Base-by-base conservation (phyloP, 2,329 filamentous ascomycete genomes). In the Orbilia oligospora region DNA sequence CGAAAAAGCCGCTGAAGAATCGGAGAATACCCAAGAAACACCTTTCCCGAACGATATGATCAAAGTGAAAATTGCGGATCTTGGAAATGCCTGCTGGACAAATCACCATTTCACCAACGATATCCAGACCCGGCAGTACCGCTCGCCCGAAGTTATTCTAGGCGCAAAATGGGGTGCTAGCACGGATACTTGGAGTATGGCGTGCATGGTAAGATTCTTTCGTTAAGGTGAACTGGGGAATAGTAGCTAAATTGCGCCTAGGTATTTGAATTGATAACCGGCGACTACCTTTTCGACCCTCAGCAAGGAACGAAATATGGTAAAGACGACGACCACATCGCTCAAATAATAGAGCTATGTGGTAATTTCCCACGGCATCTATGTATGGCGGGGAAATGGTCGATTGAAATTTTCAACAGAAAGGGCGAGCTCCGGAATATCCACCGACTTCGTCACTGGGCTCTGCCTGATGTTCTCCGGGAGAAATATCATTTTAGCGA, bases 181-280 rank as follows among this genome's bases (percentile, higher is more conserved):
- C 84, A 98, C 96, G 0, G 96, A 99, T 85, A 93, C 98, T 6
- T 99, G 96, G 96, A 98, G 95, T 86, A 99, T 99, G 96, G 94
- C 96, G 76, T 93, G 93, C 81, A 99, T 99, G 96, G 96, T 98
- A 88, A 58, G 53, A 82, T 30, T 16, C 49, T 24, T 55, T 58
- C n/a, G 10, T 20, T 36, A 5, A 16, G 12, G 10, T n/a, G 20
- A 12, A 56, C 5, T 3, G n/a, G 3, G 10, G 5, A 20, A 41
- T 20, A n/a, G 24, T 5, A 66, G 16, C 55, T 69, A 65, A 41
- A 30, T 22, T 20, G 38, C 0, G 30, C 2, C 38, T 83, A 98
- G 95, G 92, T 95, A 16, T 99, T 99, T 82, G 96, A 99, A 84
- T 87, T 99, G 53, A 98, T 99, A 81, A 99, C 96, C 0, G 96